Percentiles rank a stretch among this genome's conserved stretches.
Conservation (phyloP, 768 basidiomycete genomes). For the Russula brevipes region DNA sequence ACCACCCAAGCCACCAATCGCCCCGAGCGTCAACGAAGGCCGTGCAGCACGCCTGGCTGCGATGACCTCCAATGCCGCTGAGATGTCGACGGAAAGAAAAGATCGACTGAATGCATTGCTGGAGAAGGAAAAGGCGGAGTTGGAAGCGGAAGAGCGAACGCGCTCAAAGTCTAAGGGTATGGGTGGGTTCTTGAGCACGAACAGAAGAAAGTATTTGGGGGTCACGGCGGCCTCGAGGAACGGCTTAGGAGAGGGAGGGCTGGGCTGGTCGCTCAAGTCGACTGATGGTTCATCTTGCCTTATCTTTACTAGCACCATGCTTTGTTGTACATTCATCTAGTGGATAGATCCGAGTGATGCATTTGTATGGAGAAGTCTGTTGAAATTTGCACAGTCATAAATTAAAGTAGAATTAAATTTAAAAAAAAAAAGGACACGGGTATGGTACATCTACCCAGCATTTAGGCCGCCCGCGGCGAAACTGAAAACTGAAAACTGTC, state of each 20-base stretch:
- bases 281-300: conserved; percentile 33
- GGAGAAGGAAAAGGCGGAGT: conserved; percentile 72
- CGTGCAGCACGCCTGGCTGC: conserved; percentile 85
- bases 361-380: conserved; percentile 13
- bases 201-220: conserved; percentile 80
- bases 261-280: conserved; percentile 62
- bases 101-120: conserved; percentile 63
- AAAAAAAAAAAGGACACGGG: background rate
- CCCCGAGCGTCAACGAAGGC: conserved; percentile 37
- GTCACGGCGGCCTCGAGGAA: conserved; percentile 71
- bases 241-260: conserved; percentile 67
- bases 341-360: conserved; percentile 12
- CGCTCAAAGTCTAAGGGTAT: conserved; percentile 70
- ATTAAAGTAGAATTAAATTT: background rate
- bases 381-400: conserved; percentile 9
- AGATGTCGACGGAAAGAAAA: conserved; percentile 62
- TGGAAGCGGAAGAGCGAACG: conserved; percentile 63
- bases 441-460: background rate
- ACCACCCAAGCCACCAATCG: conserved; percentile 28
- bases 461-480: conserved; percentile 18
- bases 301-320: conserved; percentile 6
- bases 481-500: background rate
- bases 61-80: conserved; percentile 74
- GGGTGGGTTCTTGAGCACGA: conserved; percentile 80
- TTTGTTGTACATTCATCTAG: background rate